A percentile compares a stretch with the other conserved stretches of the same genome.
Conservation (phyloP, 2,329 filamentous ascomycete genomes). For the Fusarium paranaense region DNA sequence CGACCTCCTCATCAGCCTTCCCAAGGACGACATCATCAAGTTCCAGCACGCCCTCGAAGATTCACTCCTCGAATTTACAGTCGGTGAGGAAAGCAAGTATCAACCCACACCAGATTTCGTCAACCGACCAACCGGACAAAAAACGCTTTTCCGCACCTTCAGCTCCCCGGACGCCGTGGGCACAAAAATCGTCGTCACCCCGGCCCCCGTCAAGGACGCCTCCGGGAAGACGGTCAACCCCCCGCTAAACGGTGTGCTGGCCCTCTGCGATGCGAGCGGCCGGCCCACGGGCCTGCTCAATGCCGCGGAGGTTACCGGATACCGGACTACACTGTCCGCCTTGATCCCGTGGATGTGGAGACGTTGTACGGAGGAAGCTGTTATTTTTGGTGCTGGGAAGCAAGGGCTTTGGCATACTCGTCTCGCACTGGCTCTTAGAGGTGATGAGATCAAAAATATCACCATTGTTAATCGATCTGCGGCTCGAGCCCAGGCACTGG, state of each 20-base stretch:
- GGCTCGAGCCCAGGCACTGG: not conserved
- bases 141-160: slow-evolving; percentile 42
- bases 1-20: slow-evolving; percentile 27
- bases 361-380: slow-evolving; percentile 58
- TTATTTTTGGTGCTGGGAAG: slow-evolving; percentile 76
- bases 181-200: slow-evolving; percentile 40
- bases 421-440: slow-evolving; percentile 68
- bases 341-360: slow-evolving; percentile 67
- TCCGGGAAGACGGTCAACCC: not conserved
- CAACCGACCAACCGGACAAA: slow-evolving; percentile 37
- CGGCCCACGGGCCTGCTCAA: slow-evolving; percentile 65
- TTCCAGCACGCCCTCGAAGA: slow-evolving; percentile 24
- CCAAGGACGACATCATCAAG: slow-evolving; percentile 19
- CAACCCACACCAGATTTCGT: slow-evolving; percentile 35
- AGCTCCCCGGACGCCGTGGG: slow-evolving; percentile 33
- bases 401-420: slow-evolving; percentile 80
- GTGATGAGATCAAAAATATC: slow-evolving; percentile 39
- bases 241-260: slow-evolving; percentile 25
- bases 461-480: slow-evolving; percentile 48
- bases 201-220: slow-evolving; percentile 7
- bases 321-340: slow-evolving; percentile 73
- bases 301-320: slow-evolving; percentile 75
- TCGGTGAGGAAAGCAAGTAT: slow-evolving; percentile 29
- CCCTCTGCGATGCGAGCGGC: slow-evolving; percentile 19
- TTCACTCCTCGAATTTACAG: slow-evolving; percentile 30